phyloP scores from a whole-genome alignment of 2,329 filamentous ascomycete genomes.

The Calonectria multiphialidica region DNA sequence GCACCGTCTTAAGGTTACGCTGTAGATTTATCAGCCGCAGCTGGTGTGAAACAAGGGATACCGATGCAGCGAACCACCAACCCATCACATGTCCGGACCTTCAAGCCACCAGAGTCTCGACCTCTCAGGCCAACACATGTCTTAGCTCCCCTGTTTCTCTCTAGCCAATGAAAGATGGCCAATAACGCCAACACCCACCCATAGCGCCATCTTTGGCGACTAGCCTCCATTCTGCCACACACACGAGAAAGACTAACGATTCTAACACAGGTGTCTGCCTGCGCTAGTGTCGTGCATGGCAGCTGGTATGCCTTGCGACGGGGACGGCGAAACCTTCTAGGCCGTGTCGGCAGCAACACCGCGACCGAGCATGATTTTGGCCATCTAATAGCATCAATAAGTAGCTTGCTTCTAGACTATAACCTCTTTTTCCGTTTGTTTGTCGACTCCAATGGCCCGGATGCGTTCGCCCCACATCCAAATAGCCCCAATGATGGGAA shows the following conservation, averaged over 20 bases:
- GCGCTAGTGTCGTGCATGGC: too few relatives aligned
- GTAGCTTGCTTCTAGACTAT: background rate
- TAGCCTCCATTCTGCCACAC: too few relatives aligned
- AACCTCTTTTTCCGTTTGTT: background rate
- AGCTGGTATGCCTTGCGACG: too few relatives aligned
- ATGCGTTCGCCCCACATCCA: constrained; percentile 3
- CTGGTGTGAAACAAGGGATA: background rate
- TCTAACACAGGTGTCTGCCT: too few relatives aligned
- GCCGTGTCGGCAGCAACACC: too few relatives aligned
- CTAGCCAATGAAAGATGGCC: background rate
- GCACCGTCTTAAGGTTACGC: background rate
- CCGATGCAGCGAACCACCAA: background rate
- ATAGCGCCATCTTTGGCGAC: too few relatives aligned
- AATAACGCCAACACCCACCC: background rate
- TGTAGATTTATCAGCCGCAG: background rate
- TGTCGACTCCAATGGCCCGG: background rate
- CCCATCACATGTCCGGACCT: background rate
- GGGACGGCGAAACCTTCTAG: too few relatives aligned
- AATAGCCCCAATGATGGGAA: background rate
- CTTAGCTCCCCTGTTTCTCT: background rate
- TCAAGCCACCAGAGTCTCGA: background rate
- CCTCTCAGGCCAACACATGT: background rate
- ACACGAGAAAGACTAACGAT: too few relatives aligned
- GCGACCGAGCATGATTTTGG: too few relatives aligned
- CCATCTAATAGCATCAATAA: background rate